A percentile compares a stretch with the other conserved stretches of the same genome.
phyloP scores from a whole-genome alignment of 208 protist genomes.

The Trypanosoma avium region DNA sequence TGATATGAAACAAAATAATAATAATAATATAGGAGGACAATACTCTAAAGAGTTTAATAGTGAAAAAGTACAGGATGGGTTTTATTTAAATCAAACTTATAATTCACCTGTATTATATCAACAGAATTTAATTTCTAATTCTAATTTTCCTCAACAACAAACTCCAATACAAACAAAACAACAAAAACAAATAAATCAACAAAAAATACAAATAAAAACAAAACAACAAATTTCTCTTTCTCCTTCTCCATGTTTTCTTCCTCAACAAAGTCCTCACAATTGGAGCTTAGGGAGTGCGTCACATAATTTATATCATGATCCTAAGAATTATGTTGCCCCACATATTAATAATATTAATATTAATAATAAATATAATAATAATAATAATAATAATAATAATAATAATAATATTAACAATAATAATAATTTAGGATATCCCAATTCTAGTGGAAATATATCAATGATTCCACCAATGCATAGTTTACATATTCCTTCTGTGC shows the following conservation, averaged over 20 bases:
- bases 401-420: too few relatives aligned
- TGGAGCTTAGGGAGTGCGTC: conserved; percentile 1
- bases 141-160: conserved; percentile 1
- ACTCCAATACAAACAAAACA: background rate
- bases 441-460: too few relatives aligned
- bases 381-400: conserved; percentile 5
- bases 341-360: background rate
- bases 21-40: background rate
- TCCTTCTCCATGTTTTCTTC: conserved; percentile 9
- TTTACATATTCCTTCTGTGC: too few relatives aligned
- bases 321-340: background rate
- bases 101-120: background rate
- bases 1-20: background rate
- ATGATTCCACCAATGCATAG: too few relatives aligned
- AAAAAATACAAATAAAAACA: conserved; percentile 13
- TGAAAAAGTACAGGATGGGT: background rate
- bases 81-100: conserved; percentile 2
- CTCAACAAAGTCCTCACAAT: conserved; percentile 7
- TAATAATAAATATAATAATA: background rate
- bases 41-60: background rate
- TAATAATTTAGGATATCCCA: too few relatives aligned
- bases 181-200: background rate
- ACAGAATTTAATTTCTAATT: background rate
- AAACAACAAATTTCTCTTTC: too few relatives aligned
- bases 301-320: conserved; percentile 1